phyloP scores from a whole-genome alignment of 768 basidiomycete species.

The Pulveroboletus sp. region DNA sequence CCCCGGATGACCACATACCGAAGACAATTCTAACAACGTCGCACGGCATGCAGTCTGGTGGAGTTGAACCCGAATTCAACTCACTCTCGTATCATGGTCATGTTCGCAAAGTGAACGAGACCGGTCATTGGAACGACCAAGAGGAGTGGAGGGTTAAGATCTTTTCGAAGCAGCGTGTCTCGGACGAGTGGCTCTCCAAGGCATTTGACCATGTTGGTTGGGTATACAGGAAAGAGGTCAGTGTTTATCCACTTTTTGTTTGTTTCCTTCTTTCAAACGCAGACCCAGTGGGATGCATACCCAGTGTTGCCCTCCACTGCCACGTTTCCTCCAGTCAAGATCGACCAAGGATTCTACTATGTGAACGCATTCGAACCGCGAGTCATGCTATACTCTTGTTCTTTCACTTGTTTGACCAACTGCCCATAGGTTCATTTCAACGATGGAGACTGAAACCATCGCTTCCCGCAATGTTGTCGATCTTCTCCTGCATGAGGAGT shows the following conservation, averaged over 20 bases:
- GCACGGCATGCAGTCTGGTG: slow-evolving; percentile 51
- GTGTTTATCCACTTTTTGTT: slow-evolving; percentile 3
- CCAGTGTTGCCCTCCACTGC: slow-evolving; percentile 64
- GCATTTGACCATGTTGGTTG: slow-evolving; percentile 75
- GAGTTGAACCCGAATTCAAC: slow-evolving; percentile 74
- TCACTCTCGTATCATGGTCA: slow-evolving; percentile 77
- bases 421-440: slow-evolving; percentile 63
- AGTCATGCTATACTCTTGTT: slow-evolving; percentile 27
- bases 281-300: slow-evolving; percentile 73
- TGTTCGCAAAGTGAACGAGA: slow-evolving; percentile 31
- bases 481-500: slow-evolving; percentile 68
- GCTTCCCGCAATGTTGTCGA: slow-evolving; percentile 81
- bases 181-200: slow-evolving; percentile 63
- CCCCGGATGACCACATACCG: slow-evolving; percentile 44
- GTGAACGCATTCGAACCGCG: slow-evolving; percentile 90
- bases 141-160: slow-evolving; percentile 79
- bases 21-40: slow-evolving; percentile 68
- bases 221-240: slow-evolving; percentile 75
- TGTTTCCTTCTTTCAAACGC: slow-evolving; percentile 3
- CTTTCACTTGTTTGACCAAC: slow-evolving; percentile 1
- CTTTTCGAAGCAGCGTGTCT: slow-evolving; percentile 63
- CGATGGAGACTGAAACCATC: slow-evolving; percentile 92
- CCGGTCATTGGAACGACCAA: slow-evolving; percentile 18
- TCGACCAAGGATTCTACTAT: slow-evolving; percentile 80
- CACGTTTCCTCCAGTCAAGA: slow-evolving; percentile 71